Evolutionary conservation across 352 stramenopile species (phyloP).

Genomic region (Phytophthora fragariaefolia): DNA sequence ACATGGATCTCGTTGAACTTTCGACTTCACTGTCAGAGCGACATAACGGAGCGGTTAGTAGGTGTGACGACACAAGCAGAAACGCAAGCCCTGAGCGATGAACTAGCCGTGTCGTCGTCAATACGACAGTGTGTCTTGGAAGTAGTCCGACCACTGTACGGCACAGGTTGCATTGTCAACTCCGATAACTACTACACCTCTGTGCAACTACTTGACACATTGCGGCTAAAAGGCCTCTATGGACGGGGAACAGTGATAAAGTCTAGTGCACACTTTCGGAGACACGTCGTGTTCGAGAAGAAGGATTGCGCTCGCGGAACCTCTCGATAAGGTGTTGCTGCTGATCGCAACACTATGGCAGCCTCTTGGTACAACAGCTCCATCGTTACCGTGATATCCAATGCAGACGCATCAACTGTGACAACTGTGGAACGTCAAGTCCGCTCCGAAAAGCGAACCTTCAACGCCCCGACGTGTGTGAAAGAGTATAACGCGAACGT

Average conservation of each 20-base stretch:
- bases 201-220: constrained; percentile 22
- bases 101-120: too few species aligned
- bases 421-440: constrained; percentile 9
- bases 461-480: constrained; percentile 27
- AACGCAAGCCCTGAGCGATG: too few species aligned
- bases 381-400: constrained; percentile 1
- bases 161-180: constrained; percentile 30
- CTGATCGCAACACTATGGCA: constrained; percentile 15
- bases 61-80: too few species aligned
- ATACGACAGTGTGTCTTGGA: constrained; percentile 25
- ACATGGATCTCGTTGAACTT: constrained; percentile 36
- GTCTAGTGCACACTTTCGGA: constrained; percentile 27
- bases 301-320: not conserved
- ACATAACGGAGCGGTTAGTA: too few species aligned
- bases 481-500: constrained; percentile 45
- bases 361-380: constrained; percentile 8
- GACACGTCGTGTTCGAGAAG: constrained; percentile 26
- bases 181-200: constrained; percentile 48
- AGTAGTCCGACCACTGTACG: constrained; percentile 27
- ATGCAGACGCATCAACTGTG: not conserved
- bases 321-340: not conserved
- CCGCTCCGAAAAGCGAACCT: constrained; percentile 6
- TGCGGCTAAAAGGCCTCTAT: constrained; percentile 29
- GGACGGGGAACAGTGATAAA: constrained; percentile 21
- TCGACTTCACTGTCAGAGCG: constrained; percentile 26